Base-by-base conservation (phyloP, 2,329 filamentous ascomycete genomes). In the Trematosphaeria pertusa region DNA sequence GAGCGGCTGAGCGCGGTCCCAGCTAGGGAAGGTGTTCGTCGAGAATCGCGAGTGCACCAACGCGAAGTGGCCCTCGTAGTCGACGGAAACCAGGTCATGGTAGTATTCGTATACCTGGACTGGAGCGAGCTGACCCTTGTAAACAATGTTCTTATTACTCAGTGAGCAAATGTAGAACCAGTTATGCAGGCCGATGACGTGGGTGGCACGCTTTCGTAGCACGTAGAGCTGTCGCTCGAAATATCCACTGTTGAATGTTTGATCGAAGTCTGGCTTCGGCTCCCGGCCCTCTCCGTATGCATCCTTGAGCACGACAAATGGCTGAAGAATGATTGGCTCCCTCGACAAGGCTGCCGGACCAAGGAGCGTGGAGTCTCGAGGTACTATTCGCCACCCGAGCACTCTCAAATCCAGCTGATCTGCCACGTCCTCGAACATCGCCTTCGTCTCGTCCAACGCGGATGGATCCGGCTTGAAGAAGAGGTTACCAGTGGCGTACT, bases 101-200 rank as follows among this genome's bases (percentile, higher is more conserved):
- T 96, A 97, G 79, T 97, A 97, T 71, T 95, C 88, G 77, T 97
- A 97, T 41, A 97, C 93, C 79, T 97, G 93, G 21, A 93, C 85
- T 18, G 93, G 93, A 34, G 93, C 88, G 58, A 97, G 81, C 73
- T 97, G 94, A 56, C 93, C 93, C 82, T 97, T 97, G 83, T 97
- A 97, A 50, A 97, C 90, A 76, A 97, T 97, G 79, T 97, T 97
- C 78, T 92, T 92, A 85, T 96, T 97, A 74, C 87, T 94, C 59
- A 97, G 78, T 38, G 91, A 96, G 82, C 93, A 97, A 48, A 97
- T 81, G 74, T 97, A 97, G 81, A 97, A 97, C 93, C 93, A 97
- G 75, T 97, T 97, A 75, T 95, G 91, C 46, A 97, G 83, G 50
- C 93, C 92, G 70, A 97, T 94, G 65, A 91, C 88, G 78, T 97